Percentiles rank a stretch among this genome's conserved stretches.
Conservation (phyloP, 805 yeast species). For the Priceomyces melissophilus region DNA sequence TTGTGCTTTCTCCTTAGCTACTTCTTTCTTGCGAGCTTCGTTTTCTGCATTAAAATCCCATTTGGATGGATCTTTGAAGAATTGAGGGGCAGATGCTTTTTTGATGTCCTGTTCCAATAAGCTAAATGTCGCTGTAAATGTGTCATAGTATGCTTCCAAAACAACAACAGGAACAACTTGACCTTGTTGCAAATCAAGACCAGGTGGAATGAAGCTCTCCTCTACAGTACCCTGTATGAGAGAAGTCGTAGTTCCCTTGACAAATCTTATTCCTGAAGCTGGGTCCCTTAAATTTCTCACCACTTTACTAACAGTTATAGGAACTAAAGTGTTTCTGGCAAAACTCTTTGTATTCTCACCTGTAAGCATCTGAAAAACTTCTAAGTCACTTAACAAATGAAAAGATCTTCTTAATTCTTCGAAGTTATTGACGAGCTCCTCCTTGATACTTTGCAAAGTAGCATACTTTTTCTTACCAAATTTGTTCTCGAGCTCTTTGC, state of each 20-base stretch:
- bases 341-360: constrained; percentile 77
- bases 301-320: constrained; percentile 69
- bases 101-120: constrained; percentile 63
- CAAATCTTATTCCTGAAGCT: constrained; percentile 42
- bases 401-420: constrained; percentile 79
- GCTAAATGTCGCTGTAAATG: constrained; percentile 70
- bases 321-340: constrained; percentile 65
- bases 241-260: constrained; percentile 40
- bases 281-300: constrained; percentile 57
- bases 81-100: constrained; percentile 46
- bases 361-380: constrained; percentile 83
- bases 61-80: constrained; percentile 53
- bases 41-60: constrained; percentile 83
- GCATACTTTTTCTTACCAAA: constrained; percentile 73
- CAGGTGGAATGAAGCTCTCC: constrained; percentile 45
- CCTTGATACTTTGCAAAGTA: constrained; percentile 78
- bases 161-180: constrained; percentile 88
- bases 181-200: constrained; percentile 47
- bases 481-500: constrained; percentile 75
- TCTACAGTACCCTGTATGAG: constrained; percentile 42
- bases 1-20: constrained; percentile 59
- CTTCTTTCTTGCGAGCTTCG: constrained; percentile 56
- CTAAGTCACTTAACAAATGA: constrained; percentile 60
- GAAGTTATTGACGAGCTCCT: constrained; percentile 82
- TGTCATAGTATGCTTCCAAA: constrained; percentile 64